Percentiles rank a stretch among this genome's conserved stretches.
Conservation (phyloP, 495 filamentous ascomycete species). For the Oleoguttula mirabilis region DNA sequence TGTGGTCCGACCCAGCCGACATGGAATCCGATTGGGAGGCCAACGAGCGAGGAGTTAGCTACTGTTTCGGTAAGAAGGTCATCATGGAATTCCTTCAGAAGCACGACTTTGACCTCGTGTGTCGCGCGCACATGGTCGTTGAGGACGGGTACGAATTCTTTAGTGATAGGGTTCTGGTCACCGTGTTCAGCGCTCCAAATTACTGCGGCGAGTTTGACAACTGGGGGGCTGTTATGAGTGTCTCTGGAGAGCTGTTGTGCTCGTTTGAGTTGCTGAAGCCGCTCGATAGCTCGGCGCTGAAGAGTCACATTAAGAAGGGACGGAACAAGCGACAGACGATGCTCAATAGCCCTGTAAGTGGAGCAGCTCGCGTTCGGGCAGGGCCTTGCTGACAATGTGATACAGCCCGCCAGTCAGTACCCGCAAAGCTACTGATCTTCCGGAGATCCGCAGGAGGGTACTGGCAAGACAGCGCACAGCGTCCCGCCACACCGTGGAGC, state of each 20-base stretch:
- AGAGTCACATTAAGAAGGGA: constrained; percentile 98
- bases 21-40: constrained; percentile 96
- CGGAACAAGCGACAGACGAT: constrained; percentile 82
- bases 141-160: constrained; percentile 99
- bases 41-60: constrained; percentile 94
- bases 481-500: too few relatives aligned
- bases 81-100: constrained; percentile 91
- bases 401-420: constrained; percentile 24
- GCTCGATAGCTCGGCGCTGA: constrained; percentile 88
- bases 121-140: constrained; percentile 97
- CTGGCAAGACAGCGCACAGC: too few relatives aligned
- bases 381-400: constrained; percentile 5
- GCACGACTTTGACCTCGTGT: constrained; percentile 96
- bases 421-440: constrained; percentile 24
- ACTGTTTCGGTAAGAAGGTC: constrained; percentile 97
- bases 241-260: constrained; percentile 83
- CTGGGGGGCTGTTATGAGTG: constrained; percentile 98
- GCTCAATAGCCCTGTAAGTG: constrained; percentile 76
- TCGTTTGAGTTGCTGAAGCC: constrained; percentile 97
- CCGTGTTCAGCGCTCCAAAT: constrained; percentile 95
- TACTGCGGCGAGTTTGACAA: constrained; percentile 99
- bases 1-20: constrained; percentile 97
- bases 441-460: too few relatives aligned
- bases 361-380: not conserved
- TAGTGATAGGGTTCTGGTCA: constrained; percentile 87